Conservation (phyloP, 2,329 filamentous ascomycete genomes). For the Coniochaeta pulveracea region DNA sequence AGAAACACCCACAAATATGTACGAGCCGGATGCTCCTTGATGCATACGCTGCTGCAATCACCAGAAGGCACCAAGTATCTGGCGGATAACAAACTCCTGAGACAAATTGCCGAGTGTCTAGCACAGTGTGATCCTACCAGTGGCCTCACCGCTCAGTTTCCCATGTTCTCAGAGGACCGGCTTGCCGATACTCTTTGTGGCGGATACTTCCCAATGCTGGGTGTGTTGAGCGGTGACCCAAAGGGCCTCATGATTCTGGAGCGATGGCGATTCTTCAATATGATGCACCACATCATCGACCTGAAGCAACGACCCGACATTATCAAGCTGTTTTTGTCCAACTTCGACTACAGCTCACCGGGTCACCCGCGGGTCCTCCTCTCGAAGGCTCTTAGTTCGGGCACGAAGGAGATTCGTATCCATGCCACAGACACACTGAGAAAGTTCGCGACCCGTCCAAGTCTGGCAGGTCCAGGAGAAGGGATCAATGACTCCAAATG, state of each 20-base stretch:
- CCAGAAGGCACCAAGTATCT: conserved; percentile 76
- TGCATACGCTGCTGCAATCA: conserved; percentile 78
- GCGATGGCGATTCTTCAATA: conserved; percentile 96
- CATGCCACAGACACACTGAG: conserved; percentile 78
- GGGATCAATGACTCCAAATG: conserved; percentile 67
- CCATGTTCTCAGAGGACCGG: conserved; percentile 78
- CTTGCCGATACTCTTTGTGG: conserved; percentile 79
- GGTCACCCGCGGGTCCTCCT: conserved; percentile 87
- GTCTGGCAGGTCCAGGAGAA: conserved; percentile 23
- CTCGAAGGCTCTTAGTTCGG: conserved; percentile 85
- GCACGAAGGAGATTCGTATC: conserved; percentile 84
- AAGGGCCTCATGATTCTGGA: conserved; percentile 85
- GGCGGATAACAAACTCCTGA: conserved; percentile 81
- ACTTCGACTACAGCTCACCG: conserved; percentile 82
- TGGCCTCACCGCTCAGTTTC: conserved; percentile 67
- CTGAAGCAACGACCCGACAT: conserved; percentile 83
- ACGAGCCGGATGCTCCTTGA: conserved; percentile 74
- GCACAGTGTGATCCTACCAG: conserved; percentile 85
- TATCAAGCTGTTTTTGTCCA: conserved; percentile 76
- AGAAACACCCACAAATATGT: conserved; percentile 93
- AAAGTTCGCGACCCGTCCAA: conserved; percentile 63
- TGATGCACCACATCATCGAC: conserved; percentile 98
- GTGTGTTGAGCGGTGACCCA: conserved; percentile 70
- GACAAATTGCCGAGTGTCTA: conserved; percentile 90
- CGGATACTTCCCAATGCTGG: conserved; percentile 90